Base-by-base conservation (phyloP, 2,329 filamentous ascomycete species). In the Diaporthe vexans region DNA sequence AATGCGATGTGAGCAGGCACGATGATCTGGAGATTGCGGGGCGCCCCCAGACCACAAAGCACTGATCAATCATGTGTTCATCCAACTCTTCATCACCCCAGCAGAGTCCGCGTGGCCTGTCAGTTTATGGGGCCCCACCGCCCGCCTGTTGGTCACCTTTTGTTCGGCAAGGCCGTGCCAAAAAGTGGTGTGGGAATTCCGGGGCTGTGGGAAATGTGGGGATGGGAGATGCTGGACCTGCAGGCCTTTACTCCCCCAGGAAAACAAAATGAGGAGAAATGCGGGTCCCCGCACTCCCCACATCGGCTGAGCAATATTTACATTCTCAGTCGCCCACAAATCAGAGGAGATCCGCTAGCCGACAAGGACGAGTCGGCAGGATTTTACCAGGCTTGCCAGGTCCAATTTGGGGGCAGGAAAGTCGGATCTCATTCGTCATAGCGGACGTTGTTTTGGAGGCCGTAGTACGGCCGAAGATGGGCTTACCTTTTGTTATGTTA, bases 201-300 rank as follows among this genome's bases (percentile, higher is more conserved):
- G 63, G 48, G 63, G 48, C 63, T 5, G 24, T 46, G 46, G 52
- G 26, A 67, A 52, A 15, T 67, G 63, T 67, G 63, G 63, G 46
- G 61, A 13, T 65, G 61, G 43, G 11, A 35, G 37, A 40, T 40
- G 37, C 37, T 40, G 37, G 37, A 13, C 10, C 40, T 43, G 40
- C 40, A 43, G 40, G 40, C 40, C 6, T 43, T 43, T 5, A 1
- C 15, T 10, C 21, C 63, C 63, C 63, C 63, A 67, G 63, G 63
- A 67, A 67, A 67, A 52, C 63, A 52, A 52, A 67, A 67, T 67
- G 63, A 67, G 63, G 63, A 67, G 63, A 67, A 67, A n/a, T 8
- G 37, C 37, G 13, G 7, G 37, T 63, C 61, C 63, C 63, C 63
- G 63, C 63, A 52, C 8, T 26, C 46, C 46, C 46, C 61, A 67